Evolutionary conservation across 2,329 filamentous ascomycete genomes (phyloP).

Genomic region (Diaporthe capsici): DNA sequence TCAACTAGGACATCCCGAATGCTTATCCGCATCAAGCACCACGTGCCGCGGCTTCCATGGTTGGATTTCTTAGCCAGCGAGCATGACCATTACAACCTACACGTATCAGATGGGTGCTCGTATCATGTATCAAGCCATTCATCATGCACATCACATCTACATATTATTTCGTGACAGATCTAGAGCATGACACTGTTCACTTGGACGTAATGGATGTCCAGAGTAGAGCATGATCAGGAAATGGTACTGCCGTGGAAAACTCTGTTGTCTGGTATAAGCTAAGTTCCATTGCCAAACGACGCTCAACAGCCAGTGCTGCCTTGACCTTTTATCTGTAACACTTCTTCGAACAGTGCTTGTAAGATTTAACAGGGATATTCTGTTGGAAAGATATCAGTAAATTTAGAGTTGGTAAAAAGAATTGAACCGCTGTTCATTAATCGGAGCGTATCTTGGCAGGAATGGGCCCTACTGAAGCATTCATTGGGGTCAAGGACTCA

Average conservation of each 20-base stretch:
- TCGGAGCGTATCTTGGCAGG: background rate
- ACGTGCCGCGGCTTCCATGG: background rate
- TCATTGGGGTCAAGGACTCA: background rate
- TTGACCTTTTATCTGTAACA: background rate
- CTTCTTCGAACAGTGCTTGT: background rate
- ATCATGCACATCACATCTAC: background rate
- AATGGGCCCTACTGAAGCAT: background rate
- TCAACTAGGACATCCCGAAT: background rate
- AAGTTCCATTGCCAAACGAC: background rate
- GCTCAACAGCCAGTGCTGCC: background rate
- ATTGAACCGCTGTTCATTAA: background rate
- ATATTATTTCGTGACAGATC: background rate
- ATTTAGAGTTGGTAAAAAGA: background rate
- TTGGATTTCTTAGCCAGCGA: background rate
- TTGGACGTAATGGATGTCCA: background rate
- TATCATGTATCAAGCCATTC: background rate
- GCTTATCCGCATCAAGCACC: conserved; percentile 5
- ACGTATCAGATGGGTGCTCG: background rate
- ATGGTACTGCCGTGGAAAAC: background rate
- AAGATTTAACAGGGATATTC: background rate
- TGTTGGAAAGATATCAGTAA: background rate
- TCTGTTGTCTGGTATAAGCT: background rate
- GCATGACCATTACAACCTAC: background rate
- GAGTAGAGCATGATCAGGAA: background rate
- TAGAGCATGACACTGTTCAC: background rate